Evolutionary conservation across 1,139 yeast genomes (phyloP).

Genomic region (Saccharomycopsis hybrid): DNA sequence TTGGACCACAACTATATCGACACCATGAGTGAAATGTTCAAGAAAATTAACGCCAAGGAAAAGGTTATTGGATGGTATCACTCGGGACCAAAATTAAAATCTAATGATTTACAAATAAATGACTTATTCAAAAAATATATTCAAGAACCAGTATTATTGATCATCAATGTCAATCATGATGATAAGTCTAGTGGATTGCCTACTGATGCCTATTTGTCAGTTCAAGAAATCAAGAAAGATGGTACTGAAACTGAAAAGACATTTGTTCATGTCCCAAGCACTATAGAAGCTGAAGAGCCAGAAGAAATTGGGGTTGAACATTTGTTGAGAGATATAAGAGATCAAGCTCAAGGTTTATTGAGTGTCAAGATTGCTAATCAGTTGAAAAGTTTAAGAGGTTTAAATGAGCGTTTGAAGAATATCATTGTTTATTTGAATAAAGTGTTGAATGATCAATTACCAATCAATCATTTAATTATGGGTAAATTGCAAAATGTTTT

Average conservation of each 20-base stretch:
- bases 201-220: conserved; percentile 90
- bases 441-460: conserved; percentile 65
- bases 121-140: conserved; percentile 84
- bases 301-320: conserved; percentile 99
- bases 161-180: conserved; percentile 87
- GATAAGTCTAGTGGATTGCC: conserved; percentile 75
- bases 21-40: conserved; percentile 96
- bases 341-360: conserved; percentile 92
- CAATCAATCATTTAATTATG: conserved; percentile 82
- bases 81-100: conserved; percentile 86
- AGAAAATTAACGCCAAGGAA: conserved; percentile 94
- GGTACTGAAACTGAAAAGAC: conserved; percentile 94
- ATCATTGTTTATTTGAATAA: conserved; percentile 75
- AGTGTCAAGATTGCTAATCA: conserved; percentile 85
- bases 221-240: conserved; percentile 93
- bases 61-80: conserved; percentile 98
- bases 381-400: conserved; percentile 79
- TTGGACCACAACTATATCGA: conserved; percentile 95
- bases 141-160: conserved; percentile 73
- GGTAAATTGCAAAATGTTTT: conserved; percentile 94
- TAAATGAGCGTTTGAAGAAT: conserved; percentile 73
- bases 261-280: conserved; percentile 86
- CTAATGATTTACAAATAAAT: conserved; percentile 86
- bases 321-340: conserved; percentile 85
- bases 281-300: conserved; percentile 96